Base-by-base conservation (phyloP, 2,329 filamentous ascomycete genomes). In the Thermomyces lanuginosus region DNA sequence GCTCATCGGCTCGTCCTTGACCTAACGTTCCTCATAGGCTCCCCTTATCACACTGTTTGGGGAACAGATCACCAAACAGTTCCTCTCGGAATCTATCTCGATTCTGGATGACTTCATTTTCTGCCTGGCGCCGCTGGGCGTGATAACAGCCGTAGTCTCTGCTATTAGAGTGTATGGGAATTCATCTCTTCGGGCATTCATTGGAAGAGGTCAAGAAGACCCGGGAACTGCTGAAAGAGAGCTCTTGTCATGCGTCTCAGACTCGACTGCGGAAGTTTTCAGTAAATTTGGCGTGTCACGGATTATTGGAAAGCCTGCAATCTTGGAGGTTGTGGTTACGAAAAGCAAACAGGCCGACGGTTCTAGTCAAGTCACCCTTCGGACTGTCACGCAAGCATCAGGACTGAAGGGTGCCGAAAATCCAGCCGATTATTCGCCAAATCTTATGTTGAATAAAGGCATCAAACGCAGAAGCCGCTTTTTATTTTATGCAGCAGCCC, bases 31-130 rank as follows among this genome's bases (percentile, higher is more conserved):
- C 25, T 18, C 22, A 4, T 23, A 52, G 45, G 48, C 49, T 8
- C 49, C 49, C 1, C 30, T 55, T 3, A 47, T 56, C 7, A 36
- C 46, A 6, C 42, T 60, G 1, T 64, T 64, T 19, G 61, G 60
- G 1, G 60, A 64, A 21, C 44, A 51, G 11, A 50, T 61, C 3
- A 56, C 58, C 0, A 63, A 56, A 38, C 60, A 64, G 36, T 64
- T 60, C 28, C 47, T 64, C 13, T 61, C 56, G 24, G 49, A 61
- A 17, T 52, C 53, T 0, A 45, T 55, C 2, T 49, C 43, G 2
- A 42, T 48, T 23, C 37, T 54, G 0, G 63, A 65, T 21, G 53
- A 55, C 19, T 39, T 65, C 2, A 53, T 61, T 3, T 50, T 66
- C n/a, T 53, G 61, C 0, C 46, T 63, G 25, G 58, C 50, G 0